Percentiles rank a stretch among this genome's conserved stretches.
phyloP scores from a whole-genome alignment of 2,329 filamentous ascomycete species.

The Allantophomopsis lycopodina region DNA sequence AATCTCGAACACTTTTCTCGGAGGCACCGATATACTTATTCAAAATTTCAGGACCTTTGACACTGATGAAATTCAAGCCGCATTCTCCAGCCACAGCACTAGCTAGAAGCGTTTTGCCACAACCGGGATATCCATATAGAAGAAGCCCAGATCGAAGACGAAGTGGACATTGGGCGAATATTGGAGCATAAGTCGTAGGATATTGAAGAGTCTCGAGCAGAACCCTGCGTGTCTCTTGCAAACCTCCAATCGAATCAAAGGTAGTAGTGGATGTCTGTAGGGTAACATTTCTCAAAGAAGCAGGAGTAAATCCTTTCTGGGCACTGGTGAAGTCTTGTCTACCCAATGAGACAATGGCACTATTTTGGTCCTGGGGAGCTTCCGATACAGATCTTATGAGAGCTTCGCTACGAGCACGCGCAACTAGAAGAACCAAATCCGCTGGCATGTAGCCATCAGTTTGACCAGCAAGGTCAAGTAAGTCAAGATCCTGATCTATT shows the following conservation, averaged over 20 bases:
- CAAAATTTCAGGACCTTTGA: slow-evolving; percentile 94
- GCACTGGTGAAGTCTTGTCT: slow-evolving; percentile 72
- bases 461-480: slow-evolving; percentile 82
- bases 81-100: slow-evolving; percentile 97
- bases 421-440: slow-evolving; percentile 74
- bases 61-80: slow-evolving; percentile 94
- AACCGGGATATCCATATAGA: slow-evolving; percentile 89
- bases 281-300: slow-evolving; percentile 86
- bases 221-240: slow-evolving; percentile 76
- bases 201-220: slow-evolving; percentile 92
- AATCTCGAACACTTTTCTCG: slow-evolving; percentile 88
- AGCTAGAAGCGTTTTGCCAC: slow-evolving; percentile 90
- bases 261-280: slow-evolving; percentile 86
- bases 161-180: slow-evolving; percentile 90
- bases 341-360: slow-evolving; percentile 46
- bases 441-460: slow-evolving; percentile 98
- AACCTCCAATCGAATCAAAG: slow-evolving; percentile 82
- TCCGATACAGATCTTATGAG: slow-evolving; percentile 66
- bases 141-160: slow-evolving; percentile 87
- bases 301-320: slow-evolving; percentile 84
- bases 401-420: slow-evolving; percentile 80
- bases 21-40: slow-evolving; percentile 99
- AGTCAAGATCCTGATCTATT: slow-evolving; percentile 67
- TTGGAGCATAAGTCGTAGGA: slow-evolving; percentile 93
- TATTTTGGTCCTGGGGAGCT: slow-evolving; percentile 25